Evolutionary conservation across 73 alveolate species (phyloP).

Genomic region (Paramecium sonneborni): DNA sequence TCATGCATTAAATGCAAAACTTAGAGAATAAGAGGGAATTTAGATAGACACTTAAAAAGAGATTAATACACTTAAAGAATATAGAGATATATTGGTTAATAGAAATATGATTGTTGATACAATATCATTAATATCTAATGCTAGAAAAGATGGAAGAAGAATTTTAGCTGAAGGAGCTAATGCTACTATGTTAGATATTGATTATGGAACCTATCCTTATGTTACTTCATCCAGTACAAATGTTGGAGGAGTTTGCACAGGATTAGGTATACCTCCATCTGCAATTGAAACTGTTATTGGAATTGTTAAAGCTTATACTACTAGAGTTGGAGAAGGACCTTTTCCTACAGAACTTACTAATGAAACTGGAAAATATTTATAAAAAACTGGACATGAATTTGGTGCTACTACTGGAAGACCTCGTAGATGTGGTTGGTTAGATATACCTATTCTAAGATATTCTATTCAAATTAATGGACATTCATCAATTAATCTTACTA

Average conservation of each 20-base stretch:
- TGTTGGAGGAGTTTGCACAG: conserved; percentile 96
- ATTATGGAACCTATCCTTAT: conserved; percentile 97
- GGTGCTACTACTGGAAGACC: conserved; percentile 98
- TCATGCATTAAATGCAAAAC: conserved; percentile 48
- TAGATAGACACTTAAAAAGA: conserved; percentile 67
- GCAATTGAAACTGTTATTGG: conserved; percentile 92
- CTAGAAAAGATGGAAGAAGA: conserved; percentile 63
- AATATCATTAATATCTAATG: conserved; percentile 66
- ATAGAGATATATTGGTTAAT: conserved; percentile 72
- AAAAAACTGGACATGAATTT: conserved; percentile 92
- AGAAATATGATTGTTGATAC: conserved; percentile 85
- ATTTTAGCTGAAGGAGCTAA: conserved; percentile 96
- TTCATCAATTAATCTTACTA: conserved; percentile 86
- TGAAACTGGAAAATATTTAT: conserved; percentile 76
- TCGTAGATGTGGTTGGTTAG: conserved; percentile 97
- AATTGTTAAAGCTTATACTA: conserved; percentile 95
- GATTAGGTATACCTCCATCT: conserved; percentile 96
- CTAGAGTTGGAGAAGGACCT: conserved; percentile 99
- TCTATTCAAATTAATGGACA: conserved; percentile 84
- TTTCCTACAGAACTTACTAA: conserved; percentile 95
- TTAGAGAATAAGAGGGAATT: conserved; percentile 60
- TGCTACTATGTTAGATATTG: conserved; percentile 95
- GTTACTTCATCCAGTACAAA: conserved; percentile 96
- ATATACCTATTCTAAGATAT: conserved; percentile 83
- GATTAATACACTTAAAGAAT: conserved; percentile 68